phyloP scores from a whole-genome alignment of 768 basidiomycete species.

The Tulasnella sp. region DNA sequence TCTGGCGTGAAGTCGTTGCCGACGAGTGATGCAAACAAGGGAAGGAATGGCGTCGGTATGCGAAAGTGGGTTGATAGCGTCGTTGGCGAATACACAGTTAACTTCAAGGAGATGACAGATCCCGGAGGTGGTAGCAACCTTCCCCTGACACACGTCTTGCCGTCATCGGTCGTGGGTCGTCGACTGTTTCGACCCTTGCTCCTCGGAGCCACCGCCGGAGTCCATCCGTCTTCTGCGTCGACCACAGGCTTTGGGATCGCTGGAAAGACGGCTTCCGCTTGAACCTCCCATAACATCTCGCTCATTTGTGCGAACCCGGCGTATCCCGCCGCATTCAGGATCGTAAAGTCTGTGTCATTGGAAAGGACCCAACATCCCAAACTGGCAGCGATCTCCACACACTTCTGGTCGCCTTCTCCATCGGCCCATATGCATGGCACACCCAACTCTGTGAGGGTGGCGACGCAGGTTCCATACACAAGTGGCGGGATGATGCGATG shows the following conservation, averaged over 20 bases:
- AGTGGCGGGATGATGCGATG: constrained; percentile 67
- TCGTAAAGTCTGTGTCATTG: constrained; percentile 73
- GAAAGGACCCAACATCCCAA: constrained; percentile 64
- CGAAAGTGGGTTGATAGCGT: constrained; percentile 52
- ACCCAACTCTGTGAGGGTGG: constrained; percentile 34
- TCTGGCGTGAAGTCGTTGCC: constrained; percentile 68
- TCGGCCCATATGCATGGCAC: constrained; percentile 42
- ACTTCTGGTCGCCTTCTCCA: constrained; percentile 65
- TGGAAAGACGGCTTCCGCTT: constrained; percentile 3
- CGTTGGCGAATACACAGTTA: constrained; percentile 49
- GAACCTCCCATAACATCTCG: constrained; percentile 55
- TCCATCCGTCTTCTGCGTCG: constrained; percentile 18
- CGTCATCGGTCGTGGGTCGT: constrained; percentile 6
- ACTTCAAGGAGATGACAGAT: constrained; percentile 35
- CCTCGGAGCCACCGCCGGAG: constrained; percentile 22
- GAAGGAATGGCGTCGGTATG: constrained; percentile 59
- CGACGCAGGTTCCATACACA: constrained; percentile 44
- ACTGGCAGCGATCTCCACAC: constrained; percentile 66
- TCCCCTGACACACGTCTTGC: background rate
- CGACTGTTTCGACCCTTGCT: background rate
- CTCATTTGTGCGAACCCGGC: constrained; percentile 65
- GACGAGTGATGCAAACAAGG: constrained; percentile 63
- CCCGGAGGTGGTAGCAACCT: constrained; percentile 15
- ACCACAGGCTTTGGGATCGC: background rate
- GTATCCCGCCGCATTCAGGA: constrained; percentile 62